phyloP scores from a whole-genome alignment of 2,329 filamentous ascomycete genomes.

The Raffaelea albimanens region DNA sequence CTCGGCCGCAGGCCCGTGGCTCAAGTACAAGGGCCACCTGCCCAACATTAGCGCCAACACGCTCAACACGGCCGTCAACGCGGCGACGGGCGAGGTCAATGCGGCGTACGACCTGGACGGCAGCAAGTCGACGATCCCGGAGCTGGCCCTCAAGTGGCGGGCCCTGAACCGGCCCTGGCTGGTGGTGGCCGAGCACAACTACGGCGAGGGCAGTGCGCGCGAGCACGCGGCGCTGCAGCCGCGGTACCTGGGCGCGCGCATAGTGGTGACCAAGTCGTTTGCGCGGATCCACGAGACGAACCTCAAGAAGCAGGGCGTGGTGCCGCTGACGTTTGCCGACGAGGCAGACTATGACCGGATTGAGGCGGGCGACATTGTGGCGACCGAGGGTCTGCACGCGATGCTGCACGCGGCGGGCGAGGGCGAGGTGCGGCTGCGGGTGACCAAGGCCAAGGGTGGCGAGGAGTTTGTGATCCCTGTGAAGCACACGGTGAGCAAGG shows the following conservation, averaged over 20 bases:
- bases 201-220: constrained; percentile 77
- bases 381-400: constrained; percentile 74
- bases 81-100: constrained; percentile 86
- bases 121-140: constrained; percentile 67
- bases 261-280: constrained; percentile 73
- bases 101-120: constrained; percentile 82
- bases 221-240: constrained; percentile 85
- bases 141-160: constrained; percentile 79
- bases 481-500: constrained; percentile 80
- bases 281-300: constrained; percentile 91
- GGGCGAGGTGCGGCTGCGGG: constrained; percentile 62
- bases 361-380: constrained; percentile 71
- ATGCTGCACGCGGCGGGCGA: constrained; percentile 70
- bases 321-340: constrained; percentile 83
- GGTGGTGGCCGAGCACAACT: constrained; percentile 95
- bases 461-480: constrained; percentile 62
- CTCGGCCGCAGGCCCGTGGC: constrained; percentile 90
- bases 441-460: constrained; percentile 53
- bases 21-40: constrained; percentile 98
- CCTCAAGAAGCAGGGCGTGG: constrained; percentile 93
- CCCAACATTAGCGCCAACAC: constrained; percentile 98
- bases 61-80: constrained; percentile 88
- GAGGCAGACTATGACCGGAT: constrained; percentile 83
- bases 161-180: constrained; percentile 69
- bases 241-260: constrained; percentile 71